Conservation (phyloP, 129 eudicot species). For the Tagetes patula region DNA sequence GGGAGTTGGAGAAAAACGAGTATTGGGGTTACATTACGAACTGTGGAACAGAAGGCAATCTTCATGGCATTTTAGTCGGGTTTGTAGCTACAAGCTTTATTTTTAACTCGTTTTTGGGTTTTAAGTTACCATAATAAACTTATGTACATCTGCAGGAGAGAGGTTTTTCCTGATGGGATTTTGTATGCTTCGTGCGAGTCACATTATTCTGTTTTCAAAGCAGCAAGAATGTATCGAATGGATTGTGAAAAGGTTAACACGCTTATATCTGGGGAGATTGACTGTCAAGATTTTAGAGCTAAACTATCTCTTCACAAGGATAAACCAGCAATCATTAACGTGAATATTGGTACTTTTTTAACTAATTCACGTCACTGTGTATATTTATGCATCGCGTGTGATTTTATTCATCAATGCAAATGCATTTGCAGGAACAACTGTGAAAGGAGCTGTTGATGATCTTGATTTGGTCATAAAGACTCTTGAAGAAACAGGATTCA, state of each 20-base stretch:
- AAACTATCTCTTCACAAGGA: conserved; percentile 71
- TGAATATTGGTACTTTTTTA: conserved; percentile 65
- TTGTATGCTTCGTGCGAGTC: conserved; percentile 85
- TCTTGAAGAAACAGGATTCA: conserved; percentile 86
- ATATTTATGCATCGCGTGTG: background rate
- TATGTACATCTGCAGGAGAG: conserved; percentile 63
- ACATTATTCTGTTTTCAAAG: conserved; percentile 93
- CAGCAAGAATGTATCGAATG: conserved; percentile 98
- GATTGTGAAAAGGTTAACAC: conserved; percentile 83
- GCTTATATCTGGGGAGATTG: conserved; percentile 79
- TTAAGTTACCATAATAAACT: background rate
- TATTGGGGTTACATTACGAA: conserved; percentile 99
- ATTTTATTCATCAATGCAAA: background rate
- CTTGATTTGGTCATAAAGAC: conserved; percentile 90
- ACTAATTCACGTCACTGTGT: background rate
- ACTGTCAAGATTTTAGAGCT: conserved; percentile 77
- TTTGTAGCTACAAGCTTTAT: conserved; percentile 29
- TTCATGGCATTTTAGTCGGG: conserved; percentile 98
- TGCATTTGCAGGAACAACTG: conserved; percentile 79
- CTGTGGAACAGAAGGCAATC: conserved; percentile 99
- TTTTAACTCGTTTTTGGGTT: background rate
- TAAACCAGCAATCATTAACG: conserved; percentile 91
- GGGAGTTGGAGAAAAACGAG: conserved; percentile 85
- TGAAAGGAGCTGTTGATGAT: conserved; percentile 99
- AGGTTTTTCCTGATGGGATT: conserved; percentile 95